Conservation (phyloP, 1,139 yeast species). For the Nakaseomyces nivariensis region DNA sequence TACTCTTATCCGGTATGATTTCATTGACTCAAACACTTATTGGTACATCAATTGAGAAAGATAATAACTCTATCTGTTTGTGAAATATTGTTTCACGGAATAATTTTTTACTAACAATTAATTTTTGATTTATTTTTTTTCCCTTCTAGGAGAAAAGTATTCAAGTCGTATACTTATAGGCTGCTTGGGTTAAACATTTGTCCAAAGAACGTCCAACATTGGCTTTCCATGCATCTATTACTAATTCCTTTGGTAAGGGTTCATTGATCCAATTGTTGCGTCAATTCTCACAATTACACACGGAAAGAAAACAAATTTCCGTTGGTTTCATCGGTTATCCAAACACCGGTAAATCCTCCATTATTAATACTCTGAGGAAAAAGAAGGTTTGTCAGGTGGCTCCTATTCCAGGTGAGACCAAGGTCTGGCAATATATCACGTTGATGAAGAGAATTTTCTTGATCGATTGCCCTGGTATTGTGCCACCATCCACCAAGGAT, state of each 20-base stretch:
- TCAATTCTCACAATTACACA: conserved; percentile 83
- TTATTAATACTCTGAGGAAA: conserved; percentile 83
- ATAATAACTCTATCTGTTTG: not conserved
- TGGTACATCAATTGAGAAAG: not conserved
- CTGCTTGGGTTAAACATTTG: conserved; percentile 96
- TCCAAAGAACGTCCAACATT: conserved; percentile 88
- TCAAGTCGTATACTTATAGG: conserved; percentile 45
- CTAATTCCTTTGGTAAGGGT: conserved; percentile 96
- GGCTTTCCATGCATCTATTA: conserved; percentile 96
- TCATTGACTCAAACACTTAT: not conserved
- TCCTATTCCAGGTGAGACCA: conserved; percentile 97
- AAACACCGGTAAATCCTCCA: conserved; percentile 92
- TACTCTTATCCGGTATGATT: not conserved
- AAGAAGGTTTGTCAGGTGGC: conserved; percentile 97
- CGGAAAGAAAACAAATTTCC: conserved; percentile 90
- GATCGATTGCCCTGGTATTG: conserved; percentile 98
- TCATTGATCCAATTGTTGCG: conserved; percentile 85
- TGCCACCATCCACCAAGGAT: conserved; percentile 87
- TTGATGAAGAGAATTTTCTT: conserved; percentile 90
- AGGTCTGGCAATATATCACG: conserved; percentile 98
- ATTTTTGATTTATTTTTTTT: not conserved
- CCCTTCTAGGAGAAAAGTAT: conserved; percentile 18
- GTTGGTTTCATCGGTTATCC: conserved; percentile 98
- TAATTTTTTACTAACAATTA: not conserved
- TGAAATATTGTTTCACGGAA: not conserved